Evolutionary conservation across 805 yeast species (phyloP).

Genomic region (Metschnikowia baotianmanensis): DNA sequence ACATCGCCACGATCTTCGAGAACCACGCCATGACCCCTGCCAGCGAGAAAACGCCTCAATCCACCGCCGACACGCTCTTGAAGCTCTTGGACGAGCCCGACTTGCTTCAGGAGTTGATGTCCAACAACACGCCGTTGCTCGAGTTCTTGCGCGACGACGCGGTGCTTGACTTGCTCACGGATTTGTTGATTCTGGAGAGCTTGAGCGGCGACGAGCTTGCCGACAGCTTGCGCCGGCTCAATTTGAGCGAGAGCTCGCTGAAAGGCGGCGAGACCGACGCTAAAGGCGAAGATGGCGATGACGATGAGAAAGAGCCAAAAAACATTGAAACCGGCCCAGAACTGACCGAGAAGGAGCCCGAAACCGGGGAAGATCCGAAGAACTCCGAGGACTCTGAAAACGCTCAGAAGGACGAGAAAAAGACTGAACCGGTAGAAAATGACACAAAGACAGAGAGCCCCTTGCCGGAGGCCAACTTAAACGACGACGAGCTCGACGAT

Average conservation of each 20-base stretch:
- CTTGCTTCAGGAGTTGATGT: constrained; percentile 51
- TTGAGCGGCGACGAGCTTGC: constrained; percentile 19
- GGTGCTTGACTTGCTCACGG: constrained; percentile 37
- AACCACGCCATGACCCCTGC: constrained; percentile 25
- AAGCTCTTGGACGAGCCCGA: constrained; percentile 43
- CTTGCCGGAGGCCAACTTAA: not conserved
- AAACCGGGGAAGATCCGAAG: not conserved
- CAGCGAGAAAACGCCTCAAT: constrained; percentile 15
- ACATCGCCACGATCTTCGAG: constrained; percentile 40
- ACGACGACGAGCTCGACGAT: constrained; percentile 8
- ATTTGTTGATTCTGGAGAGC: constrained; percentile 31
- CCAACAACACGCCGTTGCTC: constrained; percentile 72
- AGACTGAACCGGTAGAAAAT: constrained; percentile 1
- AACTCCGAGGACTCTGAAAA: too few species aligned
- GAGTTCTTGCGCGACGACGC: constrained; percentile 62
- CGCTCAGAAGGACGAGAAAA: constrained; percentile 21
- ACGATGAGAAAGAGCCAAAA: not conserved
- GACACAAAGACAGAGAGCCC: not conserved
- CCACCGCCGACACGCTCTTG: constrained; percentile 27
- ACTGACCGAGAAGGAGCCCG: not conserved
- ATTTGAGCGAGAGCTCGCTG: constrained; percentile 6
- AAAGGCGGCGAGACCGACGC: constrained; percentile 2
- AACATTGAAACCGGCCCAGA: not conserved
- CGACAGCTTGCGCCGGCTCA: constrained; percentile 16
- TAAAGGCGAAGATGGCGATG: not conserved